A percentile compares a stretch with the other conserved stretches of the same genome.
These are phyloP conservation scores for Quercus wislizeni DNA, from an alignment of 306 rosid genomes.

Conservation along the genomic window DNA sequence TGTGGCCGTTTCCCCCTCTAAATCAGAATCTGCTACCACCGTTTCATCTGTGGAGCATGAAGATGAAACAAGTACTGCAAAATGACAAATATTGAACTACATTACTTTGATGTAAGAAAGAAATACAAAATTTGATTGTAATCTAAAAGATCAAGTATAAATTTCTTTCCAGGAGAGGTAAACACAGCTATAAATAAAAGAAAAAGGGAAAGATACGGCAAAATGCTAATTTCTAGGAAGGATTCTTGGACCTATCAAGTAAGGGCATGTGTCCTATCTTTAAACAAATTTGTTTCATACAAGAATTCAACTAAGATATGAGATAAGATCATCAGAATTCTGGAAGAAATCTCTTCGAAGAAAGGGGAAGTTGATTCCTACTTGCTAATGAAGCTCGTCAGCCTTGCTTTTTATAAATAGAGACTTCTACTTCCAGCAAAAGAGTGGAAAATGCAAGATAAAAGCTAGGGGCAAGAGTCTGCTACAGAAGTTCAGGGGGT, in stretches of 20 bases:
- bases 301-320: not conserved
- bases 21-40: slow-evolving; percentile 79
- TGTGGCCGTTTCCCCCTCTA: slow-evolving; percentile 66
- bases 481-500: too few relatives aligned
- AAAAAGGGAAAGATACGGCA: not conserved
- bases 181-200: not conserved
- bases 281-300: not conserved
- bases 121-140: not conserved
- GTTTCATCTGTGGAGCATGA: slow-evolving; percentile 93
- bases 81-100: slow-evolving; percentile 19
- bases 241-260: not conserved
- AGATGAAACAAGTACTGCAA: slow-evolving; percentile 80
- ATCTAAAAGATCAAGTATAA: not conserved
- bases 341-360: slow-evolving; percentile 1
- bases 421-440: too few relatives aligned
- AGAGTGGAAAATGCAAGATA: too few relatives aligned
- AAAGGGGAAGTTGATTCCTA: too few relatives aligned
- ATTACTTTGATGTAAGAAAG: not conserved
- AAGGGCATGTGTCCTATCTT: not conserved
- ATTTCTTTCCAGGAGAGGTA: not conserved
- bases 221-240: not conserved
- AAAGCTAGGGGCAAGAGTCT: too few relatives aligned
- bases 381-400: too few relatives aligned
- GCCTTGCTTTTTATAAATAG: too few relatives aligned
- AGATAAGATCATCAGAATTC: not conserved